Evolutionary conservation across 1,284 basidiomycete genomes (phyloP).

Genomic region (Cystobasidiaceae sp.): DNA sequence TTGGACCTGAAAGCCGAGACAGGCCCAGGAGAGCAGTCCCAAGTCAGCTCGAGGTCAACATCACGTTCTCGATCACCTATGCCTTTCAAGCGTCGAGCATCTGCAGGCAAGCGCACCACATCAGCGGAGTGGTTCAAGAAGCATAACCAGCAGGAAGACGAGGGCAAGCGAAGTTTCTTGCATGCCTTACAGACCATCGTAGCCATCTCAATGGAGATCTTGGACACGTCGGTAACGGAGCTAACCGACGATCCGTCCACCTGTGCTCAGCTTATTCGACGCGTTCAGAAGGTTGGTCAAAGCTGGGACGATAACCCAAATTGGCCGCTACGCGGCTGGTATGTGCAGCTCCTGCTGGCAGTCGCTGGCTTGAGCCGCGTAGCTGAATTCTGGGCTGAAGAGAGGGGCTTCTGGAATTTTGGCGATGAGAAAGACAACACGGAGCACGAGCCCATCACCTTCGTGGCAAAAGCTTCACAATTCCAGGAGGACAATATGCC

Average conservation of each 20-base stretch:
- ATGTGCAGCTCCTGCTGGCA: conserved; percentile 92
- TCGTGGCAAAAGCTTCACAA: conserved; percentile 66
- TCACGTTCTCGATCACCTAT: conserved; percentile 92
- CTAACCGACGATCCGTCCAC: conserved; percentile 77
- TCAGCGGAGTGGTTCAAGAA: conserved; percentile 28
- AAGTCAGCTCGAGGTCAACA: conserved; percentile 82
- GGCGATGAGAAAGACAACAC: conserved; percentile 69
- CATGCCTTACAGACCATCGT: conserved; percentile 86
- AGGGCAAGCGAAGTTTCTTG: conserved; percentile 64
- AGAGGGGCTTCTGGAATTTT: conserved; percentile 99
- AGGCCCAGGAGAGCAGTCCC: conserved; percentile 34
- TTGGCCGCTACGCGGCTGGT: conserved; percentile 98
- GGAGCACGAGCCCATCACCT: conserved; percentile 72
- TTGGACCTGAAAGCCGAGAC: conserved; percentile 53
- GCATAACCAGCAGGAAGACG: conserved; percentile 6
- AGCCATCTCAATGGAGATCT: conserved; percentile 86
- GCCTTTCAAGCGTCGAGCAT: conserved; percentile 50
- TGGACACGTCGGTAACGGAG: conserved; percentile 79
- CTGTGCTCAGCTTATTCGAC: conserved; percentile 79
- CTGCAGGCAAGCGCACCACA: conserved; percentile 10
- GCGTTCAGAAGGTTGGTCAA: conserved; percentile 83
- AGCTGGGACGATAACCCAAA: conserved; percentile 96
- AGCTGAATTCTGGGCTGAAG: conserved; percentile 99
- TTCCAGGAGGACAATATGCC: conserved; percentile 20
- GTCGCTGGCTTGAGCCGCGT: conserved; percentile 92